Percentiles rank a stretch among this genome's conserved stretches.
These are phyloP conservation scores for Dichomitus squalens DNA, from an alignment of 1,284 basidiomycete genomes.

Conservation along the genomic window DNA sequence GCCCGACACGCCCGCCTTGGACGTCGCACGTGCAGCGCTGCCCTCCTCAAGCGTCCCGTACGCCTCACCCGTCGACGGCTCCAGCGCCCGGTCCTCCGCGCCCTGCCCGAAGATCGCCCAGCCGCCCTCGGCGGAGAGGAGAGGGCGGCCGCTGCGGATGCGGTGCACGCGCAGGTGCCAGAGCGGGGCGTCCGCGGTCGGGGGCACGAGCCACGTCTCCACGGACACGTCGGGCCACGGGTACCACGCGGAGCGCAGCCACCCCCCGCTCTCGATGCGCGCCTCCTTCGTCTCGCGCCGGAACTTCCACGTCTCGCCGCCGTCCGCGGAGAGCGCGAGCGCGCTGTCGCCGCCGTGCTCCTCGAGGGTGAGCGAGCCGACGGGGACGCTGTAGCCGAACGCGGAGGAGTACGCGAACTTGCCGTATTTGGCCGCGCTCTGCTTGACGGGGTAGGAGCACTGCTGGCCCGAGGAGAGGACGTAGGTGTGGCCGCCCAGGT, in stretches of 20 bases:
- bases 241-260: conserved; percentile 71
- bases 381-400: conserved; percentile 77
- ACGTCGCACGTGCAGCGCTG: conserved; percentile 54
- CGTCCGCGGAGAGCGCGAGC: conserved; percentile 68
- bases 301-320: conserved; percentile 72
- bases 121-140: conserved; percentile 68
- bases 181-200: conserved; percentile 52
- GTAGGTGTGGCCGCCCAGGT: conserved; percentile 66
- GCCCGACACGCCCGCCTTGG: conserved; percentile 64
- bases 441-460: conserved; percentile 78
- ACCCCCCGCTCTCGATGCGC: conserved; percentile 54
- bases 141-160: conserved; percentile 50
- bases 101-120: conserved; percentile 76
- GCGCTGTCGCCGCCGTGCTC: conserved; percentile 73
- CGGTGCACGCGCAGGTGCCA: conserved; percentile 76
- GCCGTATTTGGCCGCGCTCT: conserved; percentile 78
- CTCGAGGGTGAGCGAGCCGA: conserved; percentile 68
- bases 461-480: conserved; percentile 78
- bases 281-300: conserved; percentile 66
- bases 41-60: conserved; percentile 51
- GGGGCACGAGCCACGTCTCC: conserved; percentile 77
- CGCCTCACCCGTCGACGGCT: conserved; percentile 41
- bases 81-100: conserved; percentile 60
- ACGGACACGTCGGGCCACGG: conserved; percentile 75
- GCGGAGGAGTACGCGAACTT: conserved; percentile 76